Conservation (phyloP, 176 grass and related monocot species). For the Rhipidocladum racemiflorum region DNA sequence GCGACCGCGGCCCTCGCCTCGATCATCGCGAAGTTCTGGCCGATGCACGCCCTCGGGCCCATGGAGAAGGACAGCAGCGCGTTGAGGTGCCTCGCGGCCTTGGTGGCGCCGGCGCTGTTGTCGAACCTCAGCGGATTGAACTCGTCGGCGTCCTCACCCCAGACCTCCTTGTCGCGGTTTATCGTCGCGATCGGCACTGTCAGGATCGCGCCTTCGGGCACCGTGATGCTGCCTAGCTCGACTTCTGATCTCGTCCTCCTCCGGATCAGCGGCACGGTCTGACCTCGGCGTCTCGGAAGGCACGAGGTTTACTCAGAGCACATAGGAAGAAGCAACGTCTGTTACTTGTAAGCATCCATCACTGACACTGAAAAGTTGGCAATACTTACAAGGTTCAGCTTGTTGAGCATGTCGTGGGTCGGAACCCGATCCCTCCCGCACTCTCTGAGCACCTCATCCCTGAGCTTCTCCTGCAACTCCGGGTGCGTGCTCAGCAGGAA, state of each 20-base stretch:
- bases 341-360: background rate
- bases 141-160: constrained; percentile 52
- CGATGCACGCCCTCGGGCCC: constrained; percentile 54
- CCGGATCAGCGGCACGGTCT: background rate
- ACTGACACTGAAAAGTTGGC: background rate
- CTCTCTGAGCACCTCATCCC: constrained; percentile 38
- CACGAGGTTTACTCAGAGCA: constrained; percentile 41
- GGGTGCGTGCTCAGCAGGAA: constrained; percentile 47
- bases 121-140: constrained; percentile 58
- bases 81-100: constrained; percentile 23
- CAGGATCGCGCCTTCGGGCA: constrained; percentile 2
- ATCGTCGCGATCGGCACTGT: constrained; percentile 35
- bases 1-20: constrained; percentile 39
- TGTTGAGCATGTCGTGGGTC: constrained; percentile 33
- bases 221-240: constrained; percentile 24
- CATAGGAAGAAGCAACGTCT: background rate
- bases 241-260: constrained; percentile 3
- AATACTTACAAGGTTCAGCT: constrained; percentile 31
- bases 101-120: background rate
- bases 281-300: constrained; percentile 37
- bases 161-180: constrained; percentile 47
- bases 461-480: constrained; percentile 49
- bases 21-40: constrained; percentile 65
- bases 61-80: constrained; percentile 49
- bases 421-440: constrained; percentile 25